Conservation (phyloP, 768 basidiomycete genomes). For the Macrocybe gigantea region DNA sequence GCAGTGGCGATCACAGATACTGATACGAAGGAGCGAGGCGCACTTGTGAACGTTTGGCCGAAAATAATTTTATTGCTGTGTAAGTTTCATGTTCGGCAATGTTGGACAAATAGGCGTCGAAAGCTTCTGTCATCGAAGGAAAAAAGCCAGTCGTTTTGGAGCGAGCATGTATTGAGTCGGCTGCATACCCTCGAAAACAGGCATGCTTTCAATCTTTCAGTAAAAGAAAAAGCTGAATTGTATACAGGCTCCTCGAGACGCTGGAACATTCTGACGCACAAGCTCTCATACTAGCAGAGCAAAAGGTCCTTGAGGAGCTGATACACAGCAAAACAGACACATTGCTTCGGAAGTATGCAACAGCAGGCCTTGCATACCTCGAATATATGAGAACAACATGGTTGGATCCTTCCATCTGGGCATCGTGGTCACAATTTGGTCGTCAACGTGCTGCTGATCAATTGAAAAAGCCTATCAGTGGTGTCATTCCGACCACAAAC, state of each 20-base stretch:
- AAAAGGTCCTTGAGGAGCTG: no score
- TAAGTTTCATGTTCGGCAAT: conserved; percentile 31
- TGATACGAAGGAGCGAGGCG: conserved; percentile 24
- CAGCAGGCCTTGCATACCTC: conserved; percentile 1
- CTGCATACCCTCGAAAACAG: no score
- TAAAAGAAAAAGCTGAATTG: no score
- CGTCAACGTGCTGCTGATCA: conserved; percentile 20
- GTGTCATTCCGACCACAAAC: conserved; percentile 30
- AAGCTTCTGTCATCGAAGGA: conserved; percentile 4
- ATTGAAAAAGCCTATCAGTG: conserved; percentile 12
- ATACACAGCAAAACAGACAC: no score
- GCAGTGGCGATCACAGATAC: conserved; percentile 25
- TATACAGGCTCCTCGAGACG: no score
- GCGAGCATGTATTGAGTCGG: no score
- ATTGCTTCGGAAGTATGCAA: neutral
- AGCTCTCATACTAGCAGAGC: no score
- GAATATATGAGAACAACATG: conserved; percentile 17
- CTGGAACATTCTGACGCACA: no score
- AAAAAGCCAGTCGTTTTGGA: conserved; percentile 2
- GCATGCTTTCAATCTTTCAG: no score
- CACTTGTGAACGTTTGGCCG: conserved; percentile 19
- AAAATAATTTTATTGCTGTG: conserved; percentile 19
- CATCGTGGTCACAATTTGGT: conserved; percentile 24
- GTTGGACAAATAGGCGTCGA: conserved; percentile 24
- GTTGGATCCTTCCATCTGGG: conserved; percentile 20